Conservation (phyloP, 805 yeast genomes). For the Ogataea nakhonphanomensis region DNA sequence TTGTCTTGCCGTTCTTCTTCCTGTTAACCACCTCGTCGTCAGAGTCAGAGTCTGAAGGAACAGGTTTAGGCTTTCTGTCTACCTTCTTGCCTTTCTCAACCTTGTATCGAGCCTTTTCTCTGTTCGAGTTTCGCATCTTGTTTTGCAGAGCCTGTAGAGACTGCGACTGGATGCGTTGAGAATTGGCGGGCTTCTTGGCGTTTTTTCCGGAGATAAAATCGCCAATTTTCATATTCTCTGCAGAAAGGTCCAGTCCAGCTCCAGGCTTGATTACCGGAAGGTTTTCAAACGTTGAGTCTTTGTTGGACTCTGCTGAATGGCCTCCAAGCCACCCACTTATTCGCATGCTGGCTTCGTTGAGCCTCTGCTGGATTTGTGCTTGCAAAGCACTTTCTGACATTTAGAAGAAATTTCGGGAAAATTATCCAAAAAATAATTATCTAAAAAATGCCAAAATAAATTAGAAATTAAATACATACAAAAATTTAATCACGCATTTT, state of each 20-base stretch:
- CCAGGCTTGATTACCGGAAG: constrained; percentile 31
- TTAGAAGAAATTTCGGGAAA: background rate
- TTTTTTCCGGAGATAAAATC: constrained; percentile 22
- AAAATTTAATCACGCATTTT: background rate
- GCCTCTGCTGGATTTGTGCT: constrained; percentile 42
- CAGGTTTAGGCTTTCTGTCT: background rate
- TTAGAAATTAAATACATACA: no score
- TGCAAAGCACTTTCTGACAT: constrained; percentile 29
- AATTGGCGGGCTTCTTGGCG: constrained; percentile 8
- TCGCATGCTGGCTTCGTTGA: constrained; percentile 35
- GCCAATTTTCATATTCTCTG: constrained; percentile 13
- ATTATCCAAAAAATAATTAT: background rate
- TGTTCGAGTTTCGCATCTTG: constrained; percentile 24
- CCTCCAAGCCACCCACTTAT: constrained; percentile 39
- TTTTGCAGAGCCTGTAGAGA: constrained; percentile 28
- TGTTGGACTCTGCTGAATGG: constrained; percentile 3
- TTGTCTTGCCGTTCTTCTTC: constrained; percentile 5
- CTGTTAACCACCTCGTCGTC: constrained; percentile 23
- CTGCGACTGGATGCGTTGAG: constrained; percentile 14
- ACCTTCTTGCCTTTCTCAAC: constrained; percentile 2
- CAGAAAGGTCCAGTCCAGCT: constrained; percentile 23
- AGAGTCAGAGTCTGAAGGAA: constrained; percentile 9
- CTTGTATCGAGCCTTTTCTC: constrained; percentile 14
- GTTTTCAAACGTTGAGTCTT: constrained; percentile 9
- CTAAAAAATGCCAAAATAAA: background rate